phyloP scores from a whole-genome alignment of 768 basidiomycete genomes.

The Amanita jacksonii region DNA sequence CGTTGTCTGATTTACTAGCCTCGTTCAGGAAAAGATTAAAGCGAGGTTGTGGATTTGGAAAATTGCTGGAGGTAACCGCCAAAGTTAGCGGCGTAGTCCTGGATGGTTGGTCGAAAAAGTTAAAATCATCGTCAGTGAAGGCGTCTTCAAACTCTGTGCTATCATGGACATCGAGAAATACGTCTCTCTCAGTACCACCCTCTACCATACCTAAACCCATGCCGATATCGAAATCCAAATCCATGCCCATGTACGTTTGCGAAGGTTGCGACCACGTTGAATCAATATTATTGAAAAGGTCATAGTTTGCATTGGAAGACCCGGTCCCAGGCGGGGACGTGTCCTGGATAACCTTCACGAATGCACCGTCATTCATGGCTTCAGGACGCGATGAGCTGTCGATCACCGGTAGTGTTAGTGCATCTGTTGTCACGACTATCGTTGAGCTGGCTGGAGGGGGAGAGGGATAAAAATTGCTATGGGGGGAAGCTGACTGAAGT shows the following conservation, averaged over 20 bases:
- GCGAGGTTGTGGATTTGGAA: slow-evolving; percentile 2
- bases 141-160: slow-evolving; percentile 45
- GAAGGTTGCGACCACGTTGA: slow-evolving; percentile 29
- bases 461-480: slow-evolving; percentile 49
- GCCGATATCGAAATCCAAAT: slow-evolving; percentile 36
- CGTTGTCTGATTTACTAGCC: background rate
- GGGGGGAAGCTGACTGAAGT: slow-evolving; percentile 14
- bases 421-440: slow-evolving; percentile 13
- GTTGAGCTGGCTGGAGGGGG: slow-evolving; percentile 42
- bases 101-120: slow-evolving; percentile 68
- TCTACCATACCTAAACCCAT: slow-evolving; percentile 17
- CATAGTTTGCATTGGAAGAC: slow-evolving; percentile 23
- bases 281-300: slow-evolving; percentile 34
- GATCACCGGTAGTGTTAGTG: slow-evolving; percentile 19
- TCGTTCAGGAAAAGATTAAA: slow-evolving; percentile 7
- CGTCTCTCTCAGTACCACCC: slow-evolving; percentile 23
- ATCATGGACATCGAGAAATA: slow-evolving; percentile 13
- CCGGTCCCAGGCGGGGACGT: slow-evolving; percentile 9
- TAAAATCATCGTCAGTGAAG: slow-evolving; percentile 85
- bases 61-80: background rate
- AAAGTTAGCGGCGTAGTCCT: slow-evolving; percentile 5
- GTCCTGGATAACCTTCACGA: slow-evolving; percentile 11
- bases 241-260: slow-evolving; percentile 34
- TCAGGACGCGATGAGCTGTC: slow-evolving; percentile 5
- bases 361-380: slow-evolving; percentile 9